A percentile compares a stretch with the other conserved stretches of the same genome.
phyloP scores from a whole-genome alignment of 805 yeast species.

The Lachancea mirantina region DNA sequence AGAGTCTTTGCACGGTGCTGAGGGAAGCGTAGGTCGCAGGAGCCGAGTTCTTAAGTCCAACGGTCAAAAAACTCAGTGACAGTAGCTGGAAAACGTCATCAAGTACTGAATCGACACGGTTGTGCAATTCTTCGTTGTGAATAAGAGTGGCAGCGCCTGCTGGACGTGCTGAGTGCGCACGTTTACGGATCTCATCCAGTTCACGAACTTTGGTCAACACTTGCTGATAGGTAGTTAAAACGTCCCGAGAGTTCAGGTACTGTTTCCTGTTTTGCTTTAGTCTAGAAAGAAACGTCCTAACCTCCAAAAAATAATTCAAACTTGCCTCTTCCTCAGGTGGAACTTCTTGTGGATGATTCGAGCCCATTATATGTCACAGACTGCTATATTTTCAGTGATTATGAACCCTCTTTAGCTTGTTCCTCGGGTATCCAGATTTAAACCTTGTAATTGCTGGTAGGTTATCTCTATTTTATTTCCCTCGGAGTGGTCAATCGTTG shows the following conservation, averaged over 20 bases:
- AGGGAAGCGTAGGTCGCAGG: slow-evolving; percentile 92
- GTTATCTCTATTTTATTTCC: slow-evolving; percentile 3
- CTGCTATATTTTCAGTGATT: no score
- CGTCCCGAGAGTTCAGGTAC: slow-evolving; percentile 61
- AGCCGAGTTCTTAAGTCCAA: slow-evolving; percentile 83
- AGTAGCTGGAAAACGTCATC: slow-evolving; percentile 88
- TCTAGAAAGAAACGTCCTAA: slow-evolving; percentile 38
- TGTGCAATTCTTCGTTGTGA: slow-evolving; percentile 27
- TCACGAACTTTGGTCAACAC: slow-evolving; percentile 50
- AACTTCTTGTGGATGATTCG: slow-evolving; percentile 27
- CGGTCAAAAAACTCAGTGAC: slow-evolving; percentile 81
- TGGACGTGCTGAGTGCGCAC: slow-evolving; percentile 20
- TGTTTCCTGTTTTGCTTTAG: slow-evolving; percentile 59
- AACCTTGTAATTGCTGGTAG: background rate
- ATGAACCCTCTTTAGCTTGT: no score
- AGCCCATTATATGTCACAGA: no score
- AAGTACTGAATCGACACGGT: slow-evolving; percentile 60
- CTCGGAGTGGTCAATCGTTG: slow-evolving; percentile 3
- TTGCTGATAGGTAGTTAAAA: slow-evolving; percentile 49
- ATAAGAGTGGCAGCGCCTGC: slow-evolving; percentile 23
- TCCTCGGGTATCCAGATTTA: no score
- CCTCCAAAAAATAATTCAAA: slow-evolving; percentile 35
- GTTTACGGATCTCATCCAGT: slow-evolving; percentile 46
- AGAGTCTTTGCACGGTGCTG: slow-evolving; percentile 74
- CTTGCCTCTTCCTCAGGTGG: slow-evolving; percentile 34